Evolutionary conservation across 2,329 filamentous ascomycete species (phyloP), one percentile per base, ranked within the genome.

Genomic region (Colletotrichum tanaceti): DNA sequence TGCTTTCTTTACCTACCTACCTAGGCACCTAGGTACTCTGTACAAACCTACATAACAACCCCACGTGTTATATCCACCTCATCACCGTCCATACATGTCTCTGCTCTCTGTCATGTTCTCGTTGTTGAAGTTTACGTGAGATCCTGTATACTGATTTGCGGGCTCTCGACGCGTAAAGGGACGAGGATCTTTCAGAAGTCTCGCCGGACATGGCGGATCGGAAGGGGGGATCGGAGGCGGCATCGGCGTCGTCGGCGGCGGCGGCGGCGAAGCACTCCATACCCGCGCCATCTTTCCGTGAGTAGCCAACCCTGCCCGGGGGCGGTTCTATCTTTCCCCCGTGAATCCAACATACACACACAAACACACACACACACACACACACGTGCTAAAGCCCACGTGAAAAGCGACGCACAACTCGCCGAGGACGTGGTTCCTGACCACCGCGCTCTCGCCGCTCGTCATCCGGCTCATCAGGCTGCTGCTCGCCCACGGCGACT

Each of bases 351-450:
- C 38, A n/a, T 35, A 32, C 28, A 32, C 28, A 9, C 7, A 32
- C 28, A 32, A 7, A 32, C 28, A 32, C 7, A 9, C 28, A 32
- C 28, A 32, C 28, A 32, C 28, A 32, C 28, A 32, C 28, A 32
- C 28, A 32, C 9, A 32, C 9, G 28, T 61, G 20, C 24, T 62
- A 60, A 38, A 68, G 49, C 16, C 22, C 68, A 72, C 75, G 65
- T 74, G 28, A 39, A 32, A 80, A 89, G 87, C 88, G 71, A 90
- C 87, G 24, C 88, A 90, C 78, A 90, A 90, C 76, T 90, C 88
- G 39, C 94, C 94, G 58, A 91, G 95, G 75, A 93, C 95, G 75
- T 98, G 96, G 96, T 90, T 99, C 76, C 84, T 99, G 72, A 97
- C 94, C 13, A 91, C 93, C 68, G 93, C 93, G 41, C 88, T 95